Percentiles rank a stretch among this genome's conserved stretches.
Conservation (phyloP, 768 basidiomycete species). For the Suillus lakei region DNA sequence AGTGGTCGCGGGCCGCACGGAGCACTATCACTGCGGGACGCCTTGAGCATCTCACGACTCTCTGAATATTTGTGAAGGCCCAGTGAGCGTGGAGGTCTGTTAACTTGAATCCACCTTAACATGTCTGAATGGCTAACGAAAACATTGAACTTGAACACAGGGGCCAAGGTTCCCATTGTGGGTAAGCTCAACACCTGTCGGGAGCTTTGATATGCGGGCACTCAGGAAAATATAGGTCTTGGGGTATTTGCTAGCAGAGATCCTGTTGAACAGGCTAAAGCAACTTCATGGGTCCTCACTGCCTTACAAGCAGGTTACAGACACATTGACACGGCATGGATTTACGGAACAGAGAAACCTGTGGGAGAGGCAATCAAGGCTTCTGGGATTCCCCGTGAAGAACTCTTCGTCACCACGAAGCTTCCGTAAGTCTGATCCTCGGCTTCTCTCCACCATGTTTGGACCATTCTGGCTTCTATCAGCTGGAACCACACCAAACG, state of each 20-base stretch:
- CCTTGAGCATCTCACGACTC: not conserved
- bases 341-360: slow-evolving; percentile 44
- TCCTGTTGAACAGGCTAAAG: slow-evolving; percentile 7
- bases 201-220: not conserved
- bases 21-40: not conserved
- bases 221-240: slow-evolving; percentile 7
- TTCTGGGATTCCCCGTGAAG: slow-evolving; percentile 47
- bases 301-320: slow-evolving; percentile 47
- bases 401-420: slow-evolving; percentile 58
- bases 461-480: not conserved
- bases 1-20: not conserved
- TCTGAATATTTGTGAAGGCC: not conserved
- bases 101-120: not conserved
- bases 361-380: slow-evolving; percentile 52
- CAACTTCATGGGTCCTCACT: not conserved
- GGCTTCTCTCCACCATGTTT: too few relatives aligned
- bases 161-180: slow-evolving; percentile 28
- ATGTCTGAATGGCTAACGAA: slow-evolving; percentile 10
- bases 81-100: not conserved
- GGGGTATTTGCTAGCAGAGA: slow-evolving; percentile 7
- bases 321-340: slow-evolving; percentile 44
- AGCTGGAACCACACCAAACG: slow-evolving; percentile 31
- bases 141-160: slow-evolving; percentile 31
- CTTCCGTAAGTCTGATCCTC: slow-evolving; percentile 33
- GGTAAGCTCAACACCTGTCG: slow-evolving; percentile 30